A percentile compares a stretch with the other conserved stretches of the same genome.
Conservation (phyloP, 306 rosid genomes). For the Senna siamea region DNA sequence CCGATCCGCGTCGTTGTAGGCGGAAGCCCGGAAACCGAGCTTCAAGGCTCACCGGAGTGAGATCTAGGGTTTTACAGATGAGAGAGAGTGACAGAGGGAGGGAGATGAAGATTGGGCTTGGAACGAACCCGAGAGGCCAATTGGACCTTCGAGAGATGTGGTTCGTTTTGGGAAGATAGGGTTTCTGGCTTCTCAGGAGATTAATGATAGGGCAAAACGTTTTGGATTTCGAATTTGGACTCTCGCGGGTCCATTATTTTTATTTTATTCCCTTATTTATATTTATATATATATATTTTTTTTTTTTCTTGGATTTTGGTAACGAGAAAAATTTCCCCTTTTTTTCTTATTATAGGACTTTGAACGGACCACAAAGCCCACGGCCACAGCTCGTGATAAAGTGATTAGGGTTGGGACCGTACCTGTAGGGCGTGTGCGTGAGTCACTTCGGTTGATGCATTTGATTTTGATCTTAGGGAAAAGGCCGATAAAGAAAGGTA, state of each 20-base stretch:
- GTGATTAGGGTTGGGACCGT: background rate
- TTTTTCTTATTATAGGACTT: background rate
- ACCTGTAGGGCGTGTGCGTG: background rate
- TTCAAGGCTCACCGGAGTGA: slow-evolving; percentile 45
- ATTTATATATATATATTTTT: too few relatives aligned
- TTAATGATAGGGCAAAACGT: slow-evolving; percentile 44
- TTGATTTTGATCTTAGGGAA: too few relatives aligned
- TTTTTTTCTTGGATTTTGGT: background rate
- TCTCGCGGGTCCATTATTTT: slow-evolving; percentile 60
- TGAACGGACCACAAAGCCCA: too few relatives aligned
- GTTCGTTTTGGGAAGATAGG: slow-evolving; percentile 45
- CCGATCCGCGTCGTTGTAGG: slow-evolving; percentile 18
- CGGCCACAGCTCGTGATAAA: background rate
- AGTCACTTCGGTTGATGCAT: background rate
- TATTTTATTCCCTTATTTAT: slow-evolving; percentile 24
- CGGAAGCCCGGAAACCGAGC: slow-evolving; percentile 54
- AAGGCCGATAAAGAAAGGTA: too few relatives aligned
- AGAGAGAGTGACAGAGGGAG: slow-evolving; percentile 59
- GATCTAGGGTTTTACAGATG: slow-evolving; percentile 87
- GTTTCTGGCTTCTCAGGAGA: slow-evolving; percentile 23
- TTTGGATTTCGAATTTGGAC: slow-evolving; percentile 52
- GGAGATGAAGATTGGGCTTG: slow-evolving; percentile 81
- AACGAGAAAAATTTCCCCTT: background rate
- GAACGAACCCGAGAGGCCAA: slow-evolving; percentile 71
- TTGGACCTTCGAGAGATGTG: slow-evolving; percentile 72